Evolutionary conservation across 768 basidiomycete species (phyloP), one percentile per base, ranked within the genome.

Genomic region (Suillus bovinus): DNA sequence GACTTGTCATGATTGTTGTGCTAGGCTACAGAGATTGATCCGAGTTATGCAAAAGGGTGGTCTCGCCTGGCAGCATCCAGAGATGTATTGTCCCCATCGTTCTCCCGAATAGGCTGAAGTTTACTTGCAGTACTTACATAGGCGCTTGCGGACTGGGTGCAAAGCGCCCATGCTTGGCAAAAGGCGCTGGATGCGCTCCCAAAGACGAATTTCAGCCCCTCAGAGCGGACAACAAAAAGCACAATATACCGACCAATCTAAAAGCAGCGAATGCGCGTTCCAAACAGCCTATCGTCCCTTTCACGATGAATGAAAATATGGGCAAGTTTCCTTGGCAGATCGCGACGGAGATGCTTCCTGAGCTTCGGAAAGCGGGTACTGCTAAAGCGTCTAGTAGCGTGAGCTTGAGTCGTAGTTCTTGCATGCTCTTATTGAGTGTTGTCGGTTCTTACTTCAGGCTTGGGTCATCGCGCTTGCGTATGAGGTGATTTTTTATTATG

Each of bases 1-100:
- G n/a, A n/a, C n/a, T n/a, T n/a, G n/a, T n/a, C n/a, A n/a, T n/a
- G n/a, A n/a, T n/a, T n/a, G n/a, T n/a, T n/a, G n/a, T 20, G 17
- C 11, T 50, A 78, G 80, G 79, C 80, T 13, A 78, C 73, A 13
- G 64, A 75, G 29, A 63, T 79, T 11, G 79, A 81, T 63, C 75
- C 80, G 6, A 68, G 63, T 3, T 82, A 79, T 58, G 70, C 73
- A 4, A 82, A 82, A 64, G 80, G 72, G 33, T 81, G 79, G 78
- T 73, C 72, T 33, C 71, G 82, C 57, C 69, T 79, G 17, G 81
- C 74, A 16, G 69, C 73, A 24, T 79, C 73, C 36, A 59, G 67
- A 41, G 68, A 68, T 39, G 78, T 79, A 33, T 34, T 20, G 63
- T 61, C 1, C 29, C 7, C 24, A n/a, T 34, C 9, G 8, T 36